Base-by-base conservation (phyloP, 192 early-diverging fungal species). In the Coemansia sp. region DNA sequence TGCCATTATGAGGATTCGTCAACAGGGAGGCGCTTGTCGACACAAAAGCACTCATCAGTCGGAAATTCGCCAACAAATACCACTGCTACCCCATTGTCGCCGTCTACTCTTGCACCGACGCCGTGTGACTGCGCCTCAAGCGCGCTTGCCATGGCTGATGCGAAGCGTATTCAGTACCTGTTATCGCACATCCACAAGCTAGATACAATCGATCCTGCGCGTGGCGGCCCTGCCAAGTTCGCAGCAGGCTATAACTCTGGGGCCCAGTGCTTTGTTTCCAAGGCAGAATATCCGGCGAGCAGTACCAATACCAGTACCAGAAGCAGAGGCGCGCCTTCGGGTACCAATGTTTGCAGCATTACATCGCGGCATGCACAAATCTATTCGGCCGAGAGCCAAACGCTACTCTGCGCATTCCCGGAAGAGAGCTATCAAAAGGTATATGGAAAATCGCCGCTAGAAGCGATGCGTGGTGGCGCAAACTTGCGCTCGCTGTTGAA, bases 291-390 rank as follows among this genome's bases (percentile, higher is more conserved):
- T n/a, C 18, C 9, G 16, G 8, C 30, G 24, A 59, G 57, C 24
- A 34, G 55, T 56, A 12, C 26, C 53, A 67, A 41, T 55, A 43
- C 65, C 59, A 55, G 55, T 20, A 16, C 26, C 53, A 67, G 52
- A 39, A 43, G 65, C 59, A 55, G 46, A 33, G 24, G 39, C 43
- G 20, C 48, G 20, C 18, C 15, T 21, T 21, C 48, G n/a, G 38
- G 66, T 30, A 35, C 24, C n/a, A 55, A 51, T 18, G 23, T 11
- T 43, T 36, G 58, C 73, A 62, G 35, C 43, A 41, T 84, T 53
- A 62, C 63, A 11, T 75, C 81, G 44, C 72, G 81, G n/a, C 81
- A 84, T 61, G 73, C 60, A 2, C 81, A 84, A 67, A 60, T 84
- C 38, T 84, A 84, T 58, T 72, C 81, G 5, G 56, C 74, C 52